A percentile compares a stretch with the other conserved stretches of the same genome.
Conservation (phyloP, 179 eudicot genomes). For the Amaranthus tricolor region DNA sequence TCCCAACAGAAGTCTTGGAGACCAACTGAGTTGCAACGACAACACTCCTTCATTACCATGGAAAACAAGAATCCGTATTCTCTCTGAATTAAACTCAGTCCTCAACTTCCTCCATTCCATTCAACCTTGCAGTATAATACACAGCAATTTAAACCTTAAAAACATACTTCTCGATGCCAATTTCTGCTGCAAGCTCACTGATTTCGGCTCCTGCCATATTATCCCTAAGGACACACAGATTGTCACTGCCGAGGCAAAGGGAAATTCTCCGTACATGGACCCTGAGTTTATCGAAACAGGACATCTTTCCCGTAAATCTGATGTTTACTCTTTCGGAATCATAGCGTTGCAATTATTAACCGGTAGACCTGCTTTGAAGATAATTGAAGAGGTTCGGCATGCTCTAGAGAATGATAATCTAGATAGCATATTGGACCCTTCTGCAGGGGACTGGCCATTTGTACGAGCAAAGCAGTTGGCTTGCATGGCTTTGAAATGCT, state of each 20-base stretch:
- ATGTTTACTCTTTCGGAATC: conserved; percentile 75
- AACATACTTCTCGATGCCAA: conserved; percentile 66
- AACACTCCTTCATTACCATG: conserved; percentile 68
- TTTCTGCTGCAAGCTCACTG: conserved; percentile 61
- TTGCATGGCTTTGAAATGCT: conserved; percentile 63
- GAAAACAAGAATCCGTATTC: conserved; percentile 76
- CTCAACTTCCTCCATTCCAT: conserved; percentile 76
- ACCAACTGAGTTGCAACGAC: conserved; percentile 66
- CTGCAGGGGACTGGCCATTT: conserved; percentile 95
- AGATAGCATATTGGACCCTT: conserved; percentile 50
- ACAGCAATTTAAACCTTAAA: conserved; percentile 63
- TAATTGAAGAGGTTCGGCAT: conserved; percentile 50
- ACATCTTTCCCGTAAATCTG: conserved; percentile 61
- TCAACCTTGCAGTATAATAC: conserved; percentile 53
- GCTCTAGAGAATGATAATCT: conserved; percentile 57
- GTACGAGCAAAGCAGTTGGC: conserved; percentile 80
- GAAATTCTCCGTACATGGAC: conserved; percentile 57
- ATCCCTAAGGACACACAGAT: conserved; percentile 34
- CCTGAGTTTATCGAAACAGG: conserved; percentile 55
- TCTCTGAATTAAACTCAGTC: conserved; percentile 69
- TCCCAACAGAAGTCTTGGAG: conserved; percentile 83
- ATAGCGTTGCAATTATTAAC: conserved; percentile 60
- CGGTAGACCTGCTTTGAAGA: conserved; percentile 56
- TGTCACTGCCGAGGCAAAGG: conserved; percentile 51
- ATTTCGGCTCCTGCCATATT: conserved; percentile 66